These are phyloP conservation scores for Aspergillus cristatus DNA, from an alignment of 495 filamentous ascomycete genomes.

Conservation along the genomic window DNA sequence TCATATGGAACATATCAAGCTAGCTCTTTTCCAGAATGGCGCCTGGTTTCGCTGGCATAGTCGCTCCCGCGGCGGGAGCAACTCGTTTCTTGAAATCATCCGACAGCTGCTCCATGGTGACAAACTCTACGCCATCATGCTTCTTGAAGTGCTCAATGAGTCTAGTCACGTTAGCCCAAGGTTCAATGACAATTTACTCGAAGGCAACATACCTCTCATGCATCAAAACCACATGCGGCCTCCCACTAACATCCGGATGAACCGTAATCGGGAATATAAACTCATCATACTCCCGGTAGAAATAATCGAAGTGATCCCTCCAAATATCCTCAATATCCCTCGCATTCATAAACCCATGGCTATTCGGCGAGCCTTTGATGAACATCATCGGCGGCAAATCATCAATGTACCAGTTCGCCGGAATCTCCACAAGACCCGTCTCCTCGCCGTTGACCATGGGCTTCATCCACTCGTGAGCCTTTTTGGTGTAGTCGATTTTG, in stretches of 20 bases:
- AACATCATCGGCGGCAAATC: conserved; percentile 54
- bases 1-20: too few relatives aligned
- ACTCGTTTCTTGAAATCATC: conserved; percentile 49
- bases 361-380: conserved; percentile 48
- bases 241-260: conserved; percentile 57
- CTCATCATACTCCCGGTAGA: conserved; percentile 57
- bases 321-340: conserved; percentile 48
- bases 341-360: conserved; percentile 50
- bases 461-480: conserved; percentile 58
- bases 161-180: conserved; percentile 13
- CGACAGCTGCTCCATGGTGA: conserved; percentile 57
- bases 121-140: conserved; percentile 64
- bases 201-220: conserved; percentile 39
- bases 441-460: conserved; percentile 43
- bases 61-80: conserved; percentile 12
- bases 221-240: conserved; percentile 59
- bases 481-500: conserved; percentile 49
- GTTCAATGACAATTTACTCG: neutral
- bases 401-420: conserved; percentile 60
- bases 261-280: conserved; percentile 62
- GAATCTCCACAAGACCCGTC: conserved; percentile 55
- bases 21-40: conserved; percentile 8
- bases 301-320: conserved; percentile 58
- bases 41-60: conserved; percentile 18
- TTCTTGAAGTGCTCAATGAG: conserved; percentile 64